A percentile compares a stretch with the other conserved stretches of the same genome.
These are phyloP conservation scores for Mallotus nudiflorus DNA, from an alignment of 345 rosid species.

Conservation along the genomic window DNA sequence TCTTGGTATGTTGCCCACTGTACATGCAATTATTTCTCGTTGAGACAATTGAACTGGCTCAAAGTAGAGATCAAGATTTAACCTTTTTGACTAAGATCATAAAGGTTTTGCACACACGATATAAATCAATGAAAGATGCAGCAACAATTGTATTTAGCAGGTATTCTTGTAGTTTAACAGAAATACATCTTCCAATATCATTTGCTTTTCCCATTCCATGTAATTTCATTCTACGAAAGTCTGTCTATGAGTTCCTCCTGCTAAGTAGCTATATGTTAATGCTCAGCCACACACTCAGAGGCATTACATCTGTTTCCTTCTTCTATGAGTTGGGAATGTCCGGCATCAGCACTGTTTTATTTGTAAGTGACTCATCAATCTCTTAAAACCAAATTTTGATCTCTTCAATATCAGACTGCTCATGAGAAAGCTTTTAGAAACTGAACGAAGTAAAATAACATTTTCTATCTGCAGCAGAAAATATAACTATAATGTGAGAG, in stretches of 20 bases:
- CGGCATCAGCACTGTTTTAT: conserved; percentile 45
- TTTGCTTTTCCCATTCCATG: no score
- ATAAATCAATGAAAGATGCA: conserved; percentile 47
- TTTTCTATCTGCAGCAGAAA: no score
- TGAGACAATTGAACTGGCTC: conserved; percentile 37
- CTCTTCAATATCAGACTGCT: background rate
- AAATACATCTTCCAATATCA: background rate
- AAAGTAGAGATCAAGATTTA: conserved; percentile 34
- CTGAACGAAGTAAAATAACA: no score
- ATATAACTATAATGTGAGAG: no score
- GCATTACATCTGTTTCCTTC: conserved; percentile 49
- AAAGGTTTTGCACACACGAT: conserved; percentile 32
- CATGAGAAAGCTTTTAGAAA: no score
- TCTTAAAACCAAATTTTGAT: background rate
- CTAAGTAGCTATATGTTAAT: conserved; percentile 1
- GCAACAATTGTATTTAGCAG: conserved; percentile 39
- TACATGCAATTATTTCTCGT: conserved; percentile 46
- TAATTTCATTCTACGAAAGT: background rate
- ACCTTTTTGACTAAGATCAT: conserved; percentile 29
- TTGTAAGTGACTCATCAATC: conserved; percentile 30
- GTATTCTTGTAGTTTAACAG: conserved; percentile 14
- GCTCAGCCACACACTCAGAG: conserved; percentile 49
- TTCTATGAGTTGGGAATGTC: conserved; percentile 62
- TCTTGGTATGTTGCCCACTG: conserved; percentile 42
- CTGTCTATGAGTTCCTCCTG: background rate